Base-by-base conservation (phyloP, 139 green algal genomes). In the Trebouxia sp. region DNA sequence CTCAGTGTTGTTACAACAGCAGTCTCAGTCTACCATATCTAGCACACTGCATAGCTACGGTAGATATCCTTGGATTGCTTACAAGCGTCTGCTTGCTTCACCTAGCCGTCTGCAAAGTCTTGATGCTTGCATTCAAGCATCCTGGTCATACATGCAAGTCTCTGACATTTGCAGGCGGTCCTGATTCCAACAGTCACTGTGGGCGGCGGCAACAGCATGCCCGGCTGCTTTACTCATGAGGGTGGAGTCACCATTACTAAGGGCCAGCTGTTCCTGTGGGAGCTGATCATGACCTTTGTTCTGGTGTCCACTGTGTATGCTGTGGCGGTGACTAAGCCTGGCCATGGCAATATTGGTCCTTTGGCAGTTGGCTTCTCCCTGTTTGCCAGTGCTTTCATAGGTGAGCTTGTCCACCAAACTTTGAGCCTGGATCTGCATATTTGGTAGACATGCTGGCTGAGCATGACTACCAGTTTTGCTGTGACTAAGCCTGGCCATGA, bases 361-460 rank as follows among this genome's bases (percentile, higher is more conserved):
- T 84, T 92, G 45, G 87, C 87, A 26, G 91, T 93, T 48, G 91
- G 92, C 28, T 90, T 93, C 78, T 90, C 90, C 0, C 85, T 94
- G 26, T 95, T 94, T 80, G 91, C 91, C 8, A 88, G 86, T 38
- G 92, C 92, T 47, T 89, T 95, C 43, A 89, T 90, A 15, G 90
- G 90, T 94, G 69, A 74, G 83, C 58, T 51, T 39, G 39, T 24
- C 20, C 20, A 22, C 50, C 3, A 58, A 28, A 17, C 5, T 22
- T 58, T 22, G 4, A 58, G 20, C n/a, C n/a, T n/a, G n/a, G n/a
- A n/a, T n/a, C n/a, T n/a, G n/a, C n/a, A n/a, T n/a, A n/a, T n/a
- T n/a, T n/a, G n/a, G n/a, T n/a, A n/a, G n/a, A n/a, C n/a, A n/a
- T n/a, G n/a, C n/a, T n/a, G n/a, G n/a, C n/a, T n/a, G n/a, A n/a